A percentile compares a stretch with the other conserved stretches of the same genome.
Evolutionary conservation across 441 rosid species (phyloP).

Genomic region (Syzygium malaccense): DNA sequence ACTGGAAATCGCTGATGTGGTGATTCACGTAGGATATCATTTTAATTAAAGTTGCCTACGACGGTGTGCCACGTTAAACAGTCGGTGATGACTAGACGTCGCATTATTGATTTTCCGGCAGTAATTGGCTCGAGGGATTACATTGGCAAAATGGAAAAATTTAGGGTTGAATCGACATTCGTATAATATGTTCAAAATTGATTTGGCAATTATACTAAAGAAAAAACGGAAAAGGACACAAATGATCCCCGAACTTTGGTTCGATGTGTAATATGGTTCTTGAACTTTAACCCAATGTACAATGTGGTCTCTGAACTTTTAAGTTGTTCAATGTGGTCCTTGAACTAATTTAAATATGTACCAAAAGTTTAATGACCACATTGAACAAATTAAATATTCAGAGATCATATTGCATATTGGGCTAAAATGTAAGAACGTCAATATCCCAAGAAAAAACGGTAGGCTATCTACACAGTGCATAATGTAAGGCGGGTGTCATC

Average conservation of each 20-base stretch:
- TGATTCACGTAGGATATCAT: accelerated
- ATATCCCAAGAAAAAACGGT: too few relatives aligned
- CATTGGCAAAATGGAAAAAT: accelerated
- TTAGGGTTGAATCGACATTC: accelerated
- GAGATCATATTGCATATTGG: accelerated
- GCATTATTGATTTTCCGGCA: accelerated
- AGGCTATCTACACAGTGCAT: neutral
- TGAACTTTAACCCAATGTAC: accelerated
- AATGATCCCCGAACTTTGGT: neutral
- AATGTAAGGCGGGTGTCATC: neutral
- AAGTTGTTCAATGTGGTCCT: too few relatives aligned
- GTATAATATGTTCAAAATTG: accelerated
- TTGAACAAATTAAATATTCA: too few relatives aligned
- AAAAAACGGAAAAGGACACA: neutral
- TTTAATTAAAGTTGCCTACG: accelerated
- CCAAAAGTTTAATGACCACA: too few relatives aligned
- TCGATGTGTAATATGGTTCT: accelerated
- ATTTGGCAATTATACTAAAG: neutral
- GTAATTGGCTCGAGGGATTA: accelerated
- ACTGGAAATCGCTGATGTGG: accelerated
- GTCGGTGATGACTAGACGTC: accelerated
- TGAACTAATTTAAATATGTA: too few relatives aligned
- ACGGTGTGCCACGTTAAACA: accelerated
- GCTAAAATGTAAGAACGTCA: accelerated
- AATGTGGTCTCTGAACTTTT: accelerated